A percentile compares a stretch with the other conserved stretches of the same genome.
phyloP scores from a whole-genome alignment of 345 rosid species.

The Crucihimalaya himalaica region DNA sequence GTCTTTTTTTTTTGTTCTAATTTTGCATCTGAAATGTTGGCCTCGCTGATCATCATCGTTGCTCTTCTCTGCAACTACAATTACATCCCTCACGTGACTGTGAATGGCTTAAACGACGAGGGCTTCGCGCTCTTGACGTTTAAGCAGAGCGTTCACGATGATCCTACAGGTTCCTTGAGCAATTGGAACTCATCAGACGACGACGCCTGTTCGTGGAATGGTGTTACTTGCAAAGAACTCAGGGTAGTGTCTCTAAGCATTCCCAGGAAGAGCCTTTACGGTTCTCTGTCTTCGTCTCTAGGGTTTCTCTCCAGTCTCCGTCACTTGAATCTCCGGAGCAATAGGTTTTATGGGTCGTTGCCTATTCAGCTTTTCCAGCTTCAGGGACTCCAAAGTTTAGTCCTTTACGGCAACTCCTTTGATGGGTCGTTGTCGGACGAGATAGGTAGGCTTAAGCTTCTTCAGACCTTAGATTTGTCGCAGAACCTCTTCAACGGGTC shows the following conservation, averaged over 20 bases:
- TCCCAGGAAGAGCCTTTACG: slow-evolving; percentile 79
- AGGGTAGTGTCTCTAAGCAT: slow-evolving; percentile 80
- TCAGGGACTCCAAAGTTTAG: slow-evolving; percentile 86
- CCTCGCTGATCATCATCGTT: slow-evolving; percentile 36
- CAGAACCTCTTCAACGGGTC: slow-evolving; percentile 81
- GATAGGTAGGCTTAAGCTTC: slow-evolving; percentile 72
- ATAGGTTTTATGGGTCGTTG: slow-evolving; percentile 64
- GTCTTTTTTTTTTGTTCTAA: background rate
- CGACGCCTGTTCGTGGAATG: slow-evolving; percentile 88
- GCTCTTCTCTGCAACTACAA: slow-evolving; percentile 44
- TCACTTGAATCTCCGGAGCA: slow-evolving; percentile 83
- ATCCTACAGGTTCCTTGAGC: slow-evolving; percentile 76
- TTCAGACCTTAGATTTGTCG: slow-evolving; percentile 82
- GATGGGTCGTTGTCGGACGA: slow-evolving; percentile 71
- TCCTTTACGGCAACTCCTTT: slow-evolving; percentile 87
- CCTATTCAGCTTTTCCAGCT: slow-evolving; percentile 71
- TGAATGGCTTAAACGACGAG: slow-evolving; percentile 53
- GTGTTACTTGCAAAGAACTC: slow-evolving; percentile 79
- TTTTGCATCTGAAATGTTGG: slow-evolving; percentile 40
- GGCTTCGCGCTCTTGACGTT: slow-evolving; percentile 78
- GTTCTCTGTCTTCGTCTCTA: slow-evolving; percentile 74
- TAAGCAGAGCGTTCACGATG: slow-evolving; percentile 62
- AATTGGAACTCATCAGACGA: slow-evolving; percentile 84
- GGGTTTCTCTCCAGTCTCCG: slow-evolving; percentile 84
- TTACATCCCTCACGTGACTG: slow-evolving; percentile 28